Evolutionary conservation across 441 rosid species (phyloP).

Genomic region (Gossypium davidsonii): DNA sequence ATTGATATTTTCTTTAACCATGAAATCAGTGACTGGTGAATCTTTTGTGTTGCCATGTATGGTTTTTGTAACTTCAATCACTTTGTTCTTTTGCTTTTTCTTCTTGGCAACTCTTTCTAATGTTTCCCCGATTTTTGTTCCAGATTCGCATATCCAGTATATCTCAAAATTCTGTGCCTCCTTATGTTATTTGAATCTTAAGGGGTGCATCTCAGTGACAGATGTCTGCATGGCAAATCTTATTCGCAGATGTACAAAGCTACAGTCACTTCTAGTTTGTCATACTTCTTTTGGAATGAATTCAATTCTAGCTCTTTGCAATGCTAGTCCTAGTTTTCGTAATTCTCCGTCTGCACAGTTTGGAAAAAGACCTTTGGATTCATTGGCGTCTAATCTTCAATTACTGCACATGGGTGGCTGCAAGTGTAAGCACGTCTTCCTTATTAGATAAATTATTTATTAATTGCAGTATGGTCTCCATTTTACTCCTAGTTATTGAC

Average conservation of each 20-base stretch:
- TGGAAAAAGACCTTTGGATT: slow-evolving; percentile 26
- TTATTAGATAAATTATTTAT: slow-evolving; percentile 9
- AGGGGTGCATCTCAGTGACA: slow-evolving; percentile 60
- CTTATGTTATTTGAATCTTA: slow-evolving; percentile 56
- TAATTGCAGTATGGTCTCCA: not conserved
- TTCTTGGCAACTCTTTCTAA: slow-evolving; percentile 8
- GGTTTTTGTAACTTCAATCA: not conserved
- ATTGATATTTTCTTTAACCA: not conserved
- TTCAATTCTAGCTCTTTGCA: slow-evolving; percentile 58
- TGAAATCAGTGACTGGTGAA: not conserved
- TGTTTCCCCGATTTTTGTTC: slow-evolving; percentile 21
- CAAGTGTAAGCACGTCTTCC: slow-evolving; percentile 44
- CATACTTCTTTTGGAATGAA: slow-evolving; percentile 59
- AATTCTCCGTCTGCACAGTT: slow-evolving; percentile 20
- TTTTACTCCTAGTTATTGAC: not conserved
- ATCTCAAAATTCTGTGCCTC: slow-evolving; percentile 42
- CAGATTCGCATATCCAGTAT: slow-evolving; percentile 54
- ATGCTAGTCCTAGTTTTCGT: slow-evolving; percentile 20
- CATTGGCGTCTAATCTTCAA: slow-evolving; percentile 51
- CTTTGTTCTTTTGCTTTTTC: not conserved
- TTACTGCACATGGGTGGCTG: slow-evolving; percentile 70
- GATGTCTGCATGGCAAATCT: slow-evolving; percentile 59
- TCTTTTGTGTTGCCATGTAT: not conserved
- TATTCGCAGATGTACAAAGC: slow-evolving; percentile 36
- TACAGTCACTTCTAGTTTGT: slow-evolving; percentile 61